Conservation (phyloP, 352 stramenopile genomes). For the Elongisporangium prolatum region DNA sequence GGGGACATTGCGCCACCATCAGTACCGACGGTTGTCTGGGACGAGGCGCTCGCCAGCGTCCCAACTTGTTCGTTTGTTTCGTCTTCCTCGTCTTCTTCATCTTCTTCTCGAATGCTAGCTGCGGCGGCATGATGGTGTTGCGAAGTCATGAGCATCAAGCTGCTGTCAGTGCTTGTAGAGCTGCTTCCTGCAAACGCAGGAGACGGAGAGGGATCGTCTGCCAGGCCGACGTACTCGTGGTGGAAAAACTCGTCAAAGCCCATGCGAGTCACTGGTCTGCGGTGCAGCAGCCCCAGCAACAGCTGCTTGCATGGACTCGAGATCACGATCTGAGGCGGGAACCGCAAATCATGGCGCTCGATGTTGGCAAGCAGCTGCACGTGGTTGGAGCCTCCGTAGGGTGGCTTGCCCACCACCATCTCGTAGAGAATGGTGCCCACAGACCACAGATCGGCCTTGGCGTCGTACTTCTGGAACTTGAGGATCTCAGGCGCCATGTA, state of each 20-base stretch:
- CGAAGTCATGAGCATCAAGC: conserved; percentile 1
- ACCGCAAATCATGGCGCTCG: conserved; percentile 83
- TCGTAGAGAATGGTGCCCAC: conserved; percentile 95
- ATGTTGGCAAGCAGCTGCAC: conserved; percentile 94
- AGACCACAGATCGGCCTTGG: conserved; percentile 96
- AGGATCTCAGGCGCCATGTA: conserved; percentile 99
- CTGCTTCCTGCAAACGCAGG: conserved; percentile 16
- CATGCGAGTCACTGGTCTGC: conserved; percentile 80
- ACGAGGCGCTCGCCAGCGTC: neutral
- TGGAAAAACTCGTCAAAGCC: conserved; percentile 91
- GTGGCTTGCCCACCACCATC: conserved; percentile 92
- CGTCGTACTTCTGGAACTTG: conserved; percentile 92
- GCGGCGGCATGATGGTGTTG: conserved; percentile 9
- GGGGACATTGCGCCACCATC: neutral
- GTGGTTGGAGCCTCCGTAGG: conserved; percentile 94
- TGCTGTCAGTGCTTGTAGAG: conserved; percentile 1
- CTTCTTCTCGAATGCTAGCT: conserved; percentile 57
- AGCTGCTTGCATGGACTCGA: conserved; percentile 82
- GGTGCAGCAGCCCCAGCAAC: conserved; percentile 72
- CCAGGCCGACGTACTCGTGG: conserved; percentile 51
- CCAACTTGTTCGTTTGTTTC: too few relatives aligned
- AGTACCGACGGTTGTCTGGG: neutral
- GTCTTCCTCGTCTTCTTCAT: conserved; percentile 39
- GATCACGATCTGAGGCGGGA: conserved; percentile 79
- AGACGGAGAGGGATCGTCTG: conserved; percentile 3